Evolutionary conservation across 1,284 basidiomycete genomes (phyloP), one percentile per base, ranked within the genome.

Genomic region (Phellinidium pouzarii): DNA sequence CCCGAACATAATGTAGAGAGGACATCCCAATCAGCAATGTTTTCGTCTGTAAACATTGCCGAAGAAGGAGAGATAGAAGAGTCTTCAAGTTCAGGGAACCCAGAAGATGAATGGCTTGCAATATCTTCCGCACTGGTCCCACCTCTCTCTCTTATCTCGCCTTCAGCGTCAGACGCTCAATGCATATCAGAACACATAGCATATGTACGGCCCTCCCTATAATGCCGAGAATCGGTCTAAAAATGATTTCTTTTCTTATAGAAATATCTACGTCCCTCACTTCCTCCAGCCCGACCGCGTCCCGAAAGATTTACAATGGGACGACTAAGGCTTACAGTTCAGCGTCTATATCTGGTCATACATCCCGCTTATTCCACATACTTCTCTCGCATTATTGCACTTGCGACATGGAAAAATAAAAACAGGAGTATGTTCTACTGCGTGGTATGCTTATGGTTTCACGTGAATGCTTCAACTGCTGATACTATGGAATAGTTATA

Each of bases 391-490:
- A 55, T 80, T 25, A 58, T 64, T 19, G 62, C 61, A 1, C 64
- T 86, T 11, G 80, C 82, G 1, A 72, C 71, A 17, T 86, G 83
- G 83, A 63, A 75, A 55, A 67, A 83, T 57, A 62, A 63, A 46
- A 63, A 59, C 27, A 71, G 58, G 29, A 85, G 83, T 57, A 59
- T 70, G 3, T 52, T 65, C 5, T 74, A 73, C 53, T 86, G 83
- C 57, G 50, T 63, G 26, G 82, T 84, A 59, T 55, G 80, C 72
- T 40, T 5, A 26, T 22, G 8, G 9, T 11, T 42, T 29, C 17
- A 11, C 17, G 12, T 27, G 17, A 8, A 19, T 51, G 14, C 22
- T 46, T 48, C 0, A 3, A 34, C 38, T 47, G 20, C 44, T 26
- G 38, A n/a, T 20, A 27, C 50, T n/a, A 23, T 14, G 12, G 12